Evolutionary conservation across 225 moss, liverwort and hornwort genomes (phyloP).

Genomic region (Takakia lepidozioides): DNA sequence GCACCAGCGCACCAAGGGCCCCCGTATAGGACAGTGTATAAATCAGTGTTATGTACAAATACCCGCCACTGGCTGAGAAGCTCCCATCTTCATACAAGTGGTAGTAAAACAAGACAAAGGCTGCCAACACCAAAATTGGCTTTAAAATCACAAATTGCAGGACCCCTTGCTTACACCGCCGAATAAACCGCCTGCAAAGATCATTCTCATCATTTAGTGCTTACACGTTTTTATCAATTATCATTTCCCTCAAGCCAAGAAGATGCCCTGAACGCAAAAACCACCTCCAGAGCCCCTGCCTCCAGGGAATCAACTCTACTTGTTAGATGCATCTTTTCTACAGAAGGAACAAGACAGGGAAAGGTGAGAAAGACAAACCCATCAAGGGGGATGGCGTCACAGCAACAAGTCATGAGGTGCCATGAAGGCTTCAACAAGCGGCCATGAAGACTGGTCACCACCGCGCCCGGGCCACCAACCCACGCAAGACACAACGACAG

Average conservation of each 20-base stretch:
- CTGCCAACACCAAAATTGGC: slow-evolving; percentile 80
- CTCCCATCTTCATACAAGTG: slow-evolving; percentile 68
- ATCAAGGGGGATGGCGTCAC: slow-evolving; percentile 79
- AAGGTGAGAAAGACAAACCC: slow-evolving; percentile 47
- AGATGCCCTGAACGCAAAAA: too few species aligned
- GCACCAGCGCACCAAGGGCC: slow-evolving; percentile 81
- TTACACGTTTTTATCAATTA: too few species aligned
- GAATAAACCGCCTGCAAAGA: slow-evolving; percentile 88
- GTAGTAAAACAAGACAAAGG: slow-evolving; percentile 75
- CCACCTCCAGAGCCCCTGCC: too few species aligned
- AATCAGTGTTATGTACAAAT: slow-evolving; percentile 82
- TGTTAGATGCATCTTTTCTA: too few species aligned
- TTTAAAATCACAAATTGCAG: slow-evolving; percentile 96
- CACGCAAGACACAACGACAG: slow-evolving; percentile 95
- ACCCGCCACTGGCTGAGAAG: slow-evolving; percentile 65
- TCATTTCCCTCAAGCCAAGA: too few species aligned
- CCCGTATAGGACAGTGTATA: slow-evolving; percentile 79
- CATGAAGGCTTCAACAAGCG: slow-evolving; percentile 90
- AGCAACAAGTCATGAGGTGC: slow-evolving; percentile 99
- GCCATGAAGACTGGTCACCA: slow-evolving; percentile 80
- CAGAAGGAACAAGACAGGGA: too few species aligned
- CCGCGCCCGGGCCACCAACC: slow-evolving; percentile 98
- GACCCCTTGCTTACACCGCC: slow-evolving; percentile 95
- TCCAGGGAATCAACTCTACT: too few species aligned
- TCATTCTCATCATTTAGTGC: too few species aligned